Conservation (phyloP, 2,329 filamentous ascomycete species). For the Diaporthe amygdali region DNA sequence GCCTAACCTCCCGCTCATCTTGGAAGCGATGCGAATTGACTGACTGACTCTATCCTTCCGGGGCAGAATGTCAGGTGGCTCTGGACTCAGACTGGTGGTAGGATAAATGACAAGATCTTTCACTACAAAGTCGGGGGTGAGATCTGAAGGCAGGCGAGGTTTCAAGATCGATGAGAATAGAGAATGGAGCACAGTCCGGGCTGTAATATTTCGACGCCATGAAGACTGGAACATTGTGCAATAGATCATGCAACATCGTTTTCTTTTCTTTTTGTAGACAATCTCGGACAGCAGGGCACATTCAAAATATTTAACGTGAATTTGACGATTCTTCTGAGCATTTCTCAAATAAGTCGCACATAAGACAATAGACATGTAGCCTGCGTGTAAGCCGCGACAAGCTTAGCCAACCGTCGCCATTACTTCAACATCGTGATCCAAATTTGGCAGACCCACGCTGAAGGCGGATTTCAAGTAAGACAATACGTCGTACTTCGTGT, state of each 20-base stretch:
- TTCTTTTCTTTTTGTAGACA: neutral
- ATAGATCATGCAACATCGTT: neutral
- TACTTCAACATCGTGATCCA: neutral
- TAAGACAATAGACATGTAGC: neutral
- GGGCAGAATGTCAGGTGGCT: slow-evolving; percentile 28
- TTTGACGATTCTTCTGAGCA: neutral
- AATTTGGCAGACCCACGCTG: neutral
- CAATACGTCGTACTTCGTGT: neutral
- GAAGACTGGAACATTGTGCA: neutral
- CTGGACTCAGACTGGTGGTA: slow-evolving; percentile 32
- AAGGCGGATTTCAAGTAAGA: neutral
- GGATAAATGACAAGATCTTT: slow-evolving; percentile 29
- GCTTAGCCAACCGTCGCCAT: neutral
- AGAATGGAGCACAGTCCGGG: neutral
- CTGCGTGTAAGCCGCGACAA: no score
- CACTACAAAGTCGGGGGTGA: slow-evolving; percentile 33
- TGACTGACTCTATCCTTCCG: neutral
- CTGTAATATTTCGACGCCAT: neutral
- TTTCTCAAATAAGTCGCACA: neutral
- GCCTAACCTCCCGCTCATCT: no score
- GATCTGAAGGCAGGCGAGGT: slow-evolving; percentile 19
- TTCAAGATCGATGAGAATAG: neutral
- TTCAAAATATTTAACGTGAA: no score
- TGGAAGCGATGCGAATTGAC: no score
- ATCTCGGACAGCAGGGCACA: neutral